A percentile compares a stretch with the other conserved stretches of the same genome.
These are phyloP conservation scores for Rosa persica DNA, from an alignment of 306 rosid species.

Conservation along the genomic window DNA sequence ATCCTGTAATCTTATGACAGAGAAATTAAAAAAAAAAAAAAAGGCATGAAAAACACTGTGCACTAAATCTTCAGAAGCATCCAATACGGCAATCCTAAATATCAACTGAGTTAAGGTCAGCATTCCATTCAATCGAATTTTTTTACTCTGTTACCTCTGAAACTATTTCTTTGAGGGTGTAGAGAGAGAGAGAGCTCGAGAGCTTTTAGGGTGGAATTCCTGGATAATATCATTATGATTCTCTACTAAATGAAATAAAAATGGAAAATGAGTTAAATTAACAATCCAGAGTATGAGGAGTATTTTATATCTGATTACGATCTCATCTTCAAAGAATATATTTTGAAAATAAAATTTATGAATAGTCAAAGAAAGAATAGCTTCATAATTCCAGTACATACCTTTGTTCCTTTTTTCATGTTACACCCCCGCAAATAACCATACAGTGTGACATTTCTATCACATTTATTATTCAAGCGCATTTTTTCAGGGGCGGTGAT, in stretches of 20 bases:
- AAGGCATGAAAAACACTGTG: neutral
- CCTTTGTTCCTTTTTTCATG: constrained; percentile 85
- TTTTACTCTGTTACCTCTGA: neutral
- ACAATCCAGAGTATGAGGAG: neutral
- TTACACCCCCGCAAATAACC: constrained; percentile 95
- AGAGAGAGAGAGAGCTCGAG: no score
- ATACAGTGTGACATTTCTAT: constrained; percentile 80
- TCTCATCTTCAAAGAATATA: neutral
- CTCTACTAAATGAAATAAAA: neutral
- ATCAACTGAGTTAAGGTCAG: neutral
- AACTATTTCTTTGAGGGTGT: neutral
- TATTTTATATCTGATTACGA: neutral
- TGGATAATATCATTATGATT: neutral
- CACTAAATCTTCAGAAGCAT: neutral
- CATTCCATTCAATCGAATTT: neutral
- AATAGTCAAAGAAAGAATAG: neutral
- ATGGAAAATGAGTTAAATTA: neutral
- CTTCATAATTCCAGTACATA: constrained; percentile 22
- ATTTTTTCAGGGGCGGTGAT: constrained; percentile 82
- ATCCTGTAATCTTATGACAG: neutral
- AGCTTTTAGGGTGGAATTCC: neutral
- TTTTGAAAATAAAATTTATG: neutral
- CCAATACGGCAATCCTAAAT: neutral
- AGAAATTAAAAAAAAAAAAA: no score
- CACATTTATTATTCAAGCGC: constrained; percentile 66